Conservation (phyloP, 768 basidiomycete genomes). For the Leccinum fibrillosum region DNA sequence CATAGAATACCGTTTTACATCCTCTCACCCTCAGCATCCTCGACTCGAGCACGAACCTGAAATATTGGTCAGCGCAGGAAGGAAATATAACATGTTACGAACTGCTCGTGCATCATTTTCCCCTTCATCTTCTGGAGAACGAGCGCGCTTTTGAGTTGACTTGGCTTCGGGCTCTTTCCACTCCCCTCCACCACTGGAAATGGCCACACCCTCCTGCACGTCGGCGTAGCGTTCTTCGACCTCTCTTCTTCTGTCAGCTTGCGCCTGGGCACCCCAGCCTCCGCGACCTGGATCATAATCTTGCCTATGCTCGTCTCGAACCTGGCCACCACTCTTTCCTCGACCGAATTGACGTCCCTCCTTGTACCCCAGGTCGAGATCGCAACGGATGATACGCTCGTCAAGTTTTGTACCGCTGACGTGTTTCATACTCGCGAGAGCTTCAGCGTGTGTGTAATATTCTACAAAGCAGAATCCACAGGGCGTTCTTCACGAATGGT, state of each 20-base stretch:
- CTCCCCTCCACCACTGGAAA: constrained; percentile 81
- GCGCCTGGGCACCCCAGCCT: constrained; percentile 89
- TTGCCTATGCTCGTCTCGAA: constrained; percentile 93
- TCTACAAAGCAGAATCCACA: constrained; percentile 97
- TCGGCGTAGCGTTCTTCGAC: constrained; percentile 87
- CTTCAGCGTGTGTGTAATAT: constrained; percentile 93
- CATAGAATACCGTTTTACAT: constrained; percentile 46
- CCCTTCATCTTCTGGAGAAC: constrained; percentile 78
- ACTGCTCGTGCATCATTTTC: constrained; percentile 54
- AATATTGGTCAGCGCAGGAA: constrained; percentile 8
- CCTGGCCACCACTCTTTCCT: constrained; percentile 95
- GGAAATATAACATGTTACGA: constrained; percentile 23
- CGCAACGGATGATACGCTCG: constrained; percentile 97
- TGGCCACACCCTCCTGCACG: constrained; percentile 73
- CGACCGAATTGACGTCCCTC: constrained; percentile 97
- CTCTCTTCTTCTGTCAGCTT: constrained; percentile 73
- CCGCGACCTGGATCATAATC: constrained; percentile 97
- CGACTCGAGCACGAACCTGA: constrained; percentile 58
- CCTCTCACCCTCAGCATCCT: constrained; percentile 63
- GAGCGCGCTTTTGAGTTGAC: constrained; percentile 58
- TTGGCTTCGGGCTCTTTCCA: constrained; percentile 68
- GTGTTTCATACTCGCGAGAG: constrained; percentile 88
- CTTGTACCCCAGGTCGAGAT: constrained; percentile 93
- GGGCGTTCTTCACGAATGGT: constrained; percentile 58
- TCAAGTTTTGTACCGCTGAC: constrained; percentile 98